Percentiles rank a stretch among this genome's conserved stretches.
phyloP scores from a whole-genome alignment of 805 yeast genomes.

The Nakazawaea wickerhamii region DNA sequence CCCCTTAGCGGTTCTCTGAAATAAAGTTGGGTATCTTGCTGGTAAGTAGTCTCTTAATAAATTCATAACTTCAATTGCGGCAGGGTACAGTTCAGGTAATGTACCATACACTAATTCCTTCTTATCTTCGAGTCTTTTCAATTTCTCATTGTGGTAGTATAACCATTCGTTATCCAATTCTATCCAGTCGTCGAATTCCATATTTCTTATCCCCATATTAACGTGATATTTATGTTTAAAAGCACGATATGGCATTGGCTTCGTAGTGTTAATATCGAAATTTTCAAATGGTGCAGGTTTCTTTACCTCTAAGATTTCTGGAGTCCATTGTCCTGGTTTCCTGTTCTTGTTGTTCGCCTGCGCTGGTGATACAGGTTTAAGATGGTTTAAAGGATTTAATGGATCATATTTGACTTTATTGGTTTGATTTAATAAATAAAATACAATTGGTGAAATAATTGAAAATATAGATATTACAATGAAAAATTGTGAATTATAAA shows the following conservation, averaged over 20 bases:
- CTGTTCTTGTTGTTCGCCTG: conserved; percentile 40
- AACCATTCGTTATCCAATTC: conserved; percentile 65
- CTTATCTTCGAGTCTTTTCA: conserved; percentile 40
- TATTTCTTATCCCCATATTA: conserved; percentile 64
- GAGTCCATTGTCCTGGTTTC: conserved; percentile 45
- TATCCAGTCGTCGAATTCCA: conserved; percentile 61
- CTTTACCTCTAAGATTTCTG: conserved; percentile 48
- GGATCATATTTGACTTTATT: conserved; percentile 6
- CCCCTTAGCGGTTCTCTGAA: conserved; percentile 39
- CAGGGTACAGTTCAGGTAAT: conserved; percentile 42
- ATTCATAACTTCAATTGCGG: conserved; percentile 49
- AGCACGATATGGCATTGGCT: conserved; percentile 60
- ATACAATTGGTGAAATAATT: conserved; percentile 2
- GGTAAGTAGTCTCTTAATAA: conserved; percentile 52
- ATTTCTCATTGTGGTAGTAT: conserved; percentile 47
- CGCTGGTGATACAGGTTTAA: conserved; percentile 27
- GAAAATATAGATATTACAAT: neutral
- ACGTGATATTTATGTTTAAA: conserved; percentile 59
- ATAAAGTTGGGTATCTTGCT: conserved; percentile 51
- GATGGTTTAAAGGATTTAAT: conserved; percentile 8
- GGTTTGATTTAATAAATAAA: neutral
- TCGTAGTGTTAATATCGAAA: conserved; percentile 46
- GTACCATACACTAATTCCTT: conserved; percentile 48
- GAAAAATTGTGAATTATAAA: neutral
- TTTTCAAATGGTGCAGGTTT: conserved; percentile 38